Base-by-base conservation (phyloP, 805 yeast genomes). In the Pichia exigua region DNA sequence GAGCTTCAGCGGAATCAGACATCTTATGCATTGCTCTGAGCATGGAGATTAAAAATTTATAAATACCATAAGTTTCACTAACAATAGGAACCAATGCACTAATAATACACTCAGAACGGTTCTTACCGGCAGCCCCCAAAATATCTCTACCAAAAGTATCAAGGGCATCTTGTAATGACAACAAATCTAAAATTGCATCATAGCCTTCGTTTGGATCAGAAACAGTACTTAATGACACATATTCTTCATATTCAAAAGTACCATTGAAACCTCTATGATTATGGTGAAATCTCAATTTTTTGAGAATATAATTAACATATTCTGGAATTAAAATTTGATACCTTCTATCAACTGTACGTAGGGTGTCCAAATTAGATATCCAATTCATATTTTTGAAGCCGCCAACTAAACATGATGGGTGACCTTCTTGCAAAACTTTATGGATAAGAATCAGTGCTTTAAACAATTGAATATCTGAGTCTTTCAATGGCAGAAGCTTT, bases 371-470 rank as follows among this genome's bases (percentile, higher is more conserved):
- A 18, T 90, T 78, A 50, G 82, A 79, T 46, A 92, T 74, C 83
- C 95, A 92, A 48, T 82, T 85, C 47, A 82, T 72, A 64, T 90
- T 88, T 55, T 81, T 74, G 61, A 81, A 85, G 2, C 89, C 97
- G 61, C 89, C 97, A 48, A 79, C 75, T 60, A 92, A 70, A 7
- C 88, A 82, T 27, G 87, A 77, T 15, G 89, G 89, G 65, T 92
- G 98, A n/a, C 99, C 99, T 68, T 92, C 99, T 66, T 94, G 98
- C n/a, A 92, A 71, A 7, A 94, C 92, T 62, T 92, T 91, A 62
- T 92, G 98, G 46, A 90, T 76, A 57, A 87, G 77, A 49, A 91
- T 86, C 63, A 94, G 72, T 17, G 95, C 83, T 65, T 92, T 92
- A 72, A 90, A 91, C 55, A 87, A 68, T 67, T 87, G 95, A 18